phyloP scores from a whole-genome alignment of 2,329 filamentous ascomycete genomes.

The Endoconidiophora polonica region DNA sequence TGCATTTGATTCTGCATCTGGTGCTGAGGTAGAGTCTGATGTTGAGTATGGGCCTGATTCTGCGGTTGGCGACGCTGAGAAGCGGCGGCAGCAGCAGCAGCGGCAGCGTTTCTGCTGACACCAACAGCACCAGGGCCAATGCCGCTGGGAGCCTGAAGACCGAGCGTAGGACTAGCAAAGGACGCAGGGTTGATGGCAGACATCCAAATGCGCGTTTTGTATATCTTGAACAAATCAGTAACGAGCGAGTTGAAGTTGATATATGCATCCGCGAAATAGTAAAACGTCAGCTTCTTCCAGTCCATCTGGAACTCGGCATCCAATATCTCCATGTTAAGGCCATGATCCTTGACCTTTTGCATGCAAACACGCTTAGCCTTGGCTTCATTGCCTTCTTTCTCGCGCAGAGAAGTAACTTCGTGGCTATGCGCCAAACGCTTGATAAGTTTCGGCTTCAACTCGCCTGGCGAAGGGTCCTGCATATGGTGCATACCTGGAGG shows the following conservation, averaged over 20 bases:
- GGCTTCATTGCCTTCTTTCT: constrained; percentile 94
- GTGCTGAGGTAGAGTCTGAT: not conserved
- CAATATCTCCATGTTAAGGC: constrained; percentile 93
- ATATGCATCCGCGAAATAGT: constrained; percentile 95
- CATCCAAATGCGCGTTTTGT: constrained; percentile 99
- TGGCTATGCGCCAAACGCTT: constrained; percentile 85
- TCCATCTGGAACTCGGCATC: constrained; percentile 99
- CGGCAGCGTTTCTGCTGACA: constrained; percentile 29
- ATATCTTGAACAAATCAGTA: constrained; percentile 95
- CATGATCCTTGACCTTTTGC: constrained; percentile 89
- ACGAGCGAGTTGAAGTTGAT: constrained; percentile 99
- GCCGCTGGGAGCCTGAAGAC: constrained; percentile 51
- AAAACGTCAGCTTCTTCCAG: constrained; percentile 97
- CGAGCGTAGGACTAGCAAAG: constrained; percentile 64
- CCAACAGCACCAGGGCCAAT: constrained; percentile 51
- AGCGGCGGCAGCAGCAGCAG: constrained; percentile 21
- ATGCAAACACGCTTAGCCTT: constrained; percentile 95
- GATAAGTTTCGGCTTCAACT: constrained; percentile 91
- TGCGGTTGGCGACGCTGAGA: constrained; percentile 33
- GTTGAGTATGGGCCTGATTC: constrained; percentile 20
- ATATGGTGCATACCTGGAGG: constrained; percentile 56
- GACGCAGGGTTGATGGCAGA: constrained; percentile 96
- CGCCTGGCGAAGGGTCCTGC: constrained; percentile 52
- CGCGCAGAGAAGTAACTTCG: constrained; percentile 73
- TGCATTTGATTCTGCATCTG: constrained; percentile 5